These are phyloP conservation scores for Quercus lobata DNA, from an alignment of 331 rosid species.

Conservation along the genomic window DNA sequence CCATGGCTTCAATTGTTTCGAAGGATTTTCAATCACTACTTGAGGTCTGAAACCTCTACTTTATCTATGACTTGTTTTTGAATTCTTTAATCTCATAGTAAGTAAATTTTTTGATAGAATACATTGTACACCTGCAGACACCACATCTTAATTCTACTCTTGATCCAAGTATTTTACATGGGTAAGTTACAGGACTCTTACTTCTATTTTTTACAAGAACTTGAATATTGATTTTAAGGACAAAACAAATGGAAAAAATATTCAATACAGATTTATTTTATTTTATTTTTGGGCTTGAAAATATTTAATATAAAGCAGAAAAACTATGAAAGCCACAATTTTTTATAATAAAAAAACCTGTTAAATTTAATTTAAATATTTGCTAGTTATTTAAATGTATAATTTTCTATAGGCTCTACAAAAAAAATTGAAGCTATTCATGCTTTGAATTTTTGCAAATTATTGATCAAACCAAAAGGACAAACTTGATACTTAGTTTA, in stretches of 20 bases:
- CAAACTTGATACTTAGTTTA: neutral
- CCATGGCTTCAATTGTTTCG: conserved; percentile 46
- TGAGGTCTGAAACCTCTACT: conserved; percentile 47
- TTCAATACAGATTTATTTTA: neutral
- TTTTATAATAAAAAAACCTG: too few relatives aligned
- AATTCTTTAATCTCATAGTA: neutral
- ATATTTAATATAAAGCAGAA: neutral
- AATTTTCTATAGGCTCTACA: neutral
- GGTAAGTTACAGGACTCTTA: conserved; percentile 41
- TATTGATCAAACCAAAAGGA: neutral
- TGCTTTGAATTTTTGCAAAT: neutral
- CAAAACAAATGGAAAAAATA: neutral
- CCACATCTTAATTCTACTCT: conserved; percentile 54
- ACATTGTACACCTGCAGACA: conserved; percentile 47
- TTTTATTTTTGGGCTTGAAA: too few relatives aligned
- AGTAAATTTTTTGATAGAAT: neutral
- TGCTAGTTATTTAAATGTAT: neutral
- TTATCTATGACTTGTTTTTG: neutral
- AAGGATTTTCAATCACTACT: conserved; percentile 59
- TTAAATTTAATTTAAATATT: too few relatives aligned
- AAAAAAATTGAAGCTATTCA: neutral
- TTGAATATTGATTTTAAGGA: neutral
- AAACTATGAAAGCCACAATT: neutral
- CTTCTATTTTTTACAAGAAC: neutral
- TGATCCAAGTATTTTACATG: conserved; percentile 34